Conservation (phyloP, 768 basidiomycete genomes). For the Cystofilobasidium capitatum region DNA sequence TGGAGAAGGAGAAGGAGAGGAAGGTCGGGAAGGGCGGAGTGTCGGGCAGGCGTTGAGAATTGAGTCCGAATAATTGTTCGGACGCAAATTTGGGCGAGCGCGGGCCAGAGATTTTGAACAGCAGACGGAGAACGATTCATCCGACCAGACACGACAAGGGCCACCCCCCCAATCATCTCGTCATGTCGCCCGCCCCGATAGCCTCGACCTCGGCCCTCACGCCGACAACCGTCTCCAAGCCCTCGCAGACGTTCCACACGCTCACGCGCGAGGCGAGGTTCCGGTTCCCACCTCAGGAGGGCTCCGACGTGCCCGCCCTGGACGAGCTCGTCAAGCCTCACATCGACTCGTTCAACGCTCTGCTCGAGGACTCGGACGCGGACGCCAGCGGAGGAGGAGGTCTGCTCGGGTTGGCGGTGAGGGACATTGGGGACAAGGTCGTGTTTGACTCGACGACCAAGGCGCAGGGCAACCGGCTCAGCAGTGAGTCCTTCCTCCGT, state of each 20-base stretch:
- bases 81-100: too few species aligned
- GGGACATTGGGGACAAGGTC: constrained; percentile 83
- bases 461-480: constrained; percentile 69
- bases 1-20: not conserved
- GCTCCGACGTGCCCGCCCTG: constrained; percentile 64
- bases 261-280: constrained; percentile 68
- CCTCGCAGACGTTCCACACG: constrained; percentile 54
- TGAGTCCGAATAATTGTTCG: too few species aligned
- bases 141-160: too few species aligned
- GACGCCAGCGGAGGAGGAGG: constrained; percentile 55
- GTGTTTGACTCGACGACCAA: constrained; percentile 67
- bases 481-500: constrained; percentile 52
- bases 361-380: constrained; percentile 70
- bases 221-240: constrained; percentile 11
- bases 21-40: not conserved
- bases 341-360: constrained; percentile 89
- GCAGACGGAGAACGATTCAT: too few species aligned
- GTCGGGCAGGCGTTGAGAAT: too few species aligned
- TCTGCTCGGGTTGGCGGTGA: constrained; percentile 62
- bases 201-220: constrained; percentile 7
- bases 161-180: too few species aligned
- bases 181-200: not conserved
- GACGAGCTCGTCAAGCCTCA: constrained; percentile 91
- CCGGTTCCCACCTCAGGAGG: constrained; percentile 59
- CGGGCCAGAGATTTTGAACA: too few species aligned